phyloP scores from a whole-genome alignment of 192 early-diverging fungal species.

The Umbelopsis isabellina region DNA sequence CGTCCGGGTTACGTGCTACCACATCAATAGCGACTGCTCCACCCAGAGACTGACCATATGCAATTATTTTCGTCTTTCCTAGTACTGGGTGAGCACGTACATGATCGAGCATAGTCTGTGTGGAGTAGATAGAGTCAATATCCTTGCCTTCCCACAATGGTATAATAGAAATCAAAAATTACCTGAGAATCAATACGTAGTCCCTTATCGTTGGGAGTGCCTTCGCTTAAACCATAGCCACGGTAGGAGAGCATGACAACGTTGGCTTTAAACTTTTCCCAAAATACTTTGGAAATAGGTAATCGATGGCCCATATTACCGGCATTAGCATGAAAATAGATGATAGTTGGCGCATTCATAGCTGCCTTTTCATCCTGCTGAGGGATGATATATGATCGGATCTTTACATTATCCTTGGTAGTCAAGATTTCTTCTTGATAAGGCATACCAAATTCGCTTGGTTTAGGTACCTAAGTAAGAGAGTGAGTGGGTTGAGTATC shows the following conservation, averaged over 20 bases:
- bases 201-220: slow-evolving; percentile 81
- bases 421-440: slow-evolving; percentile 68
- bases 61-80: slow-evolving; percentile 76
- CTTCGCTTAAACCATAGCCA: slow-evolving; percentile 87
- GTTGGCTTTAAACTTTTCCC: slow-evolving; percentile 70
- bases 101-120: slow-evolving; percentile 80
- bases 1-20: slow-evolving; percentile 73
- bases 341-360: slow-evolving; percentile 67
- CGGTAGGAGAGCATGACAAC: slow-evolving; percentile 96
- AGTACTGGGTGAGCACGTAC: slow-evolving; percentile 73
- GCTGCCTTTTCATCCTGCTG: slow-evolving; percentile 56
- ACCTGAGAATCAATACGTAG: slow-evolving; percentile 85
- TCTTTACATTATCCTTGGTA: slow-evolving; percentile 80
- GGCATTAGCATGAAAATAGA: slow-evolving; percentile 81
- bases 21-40: slow-evolving; percentile 92
- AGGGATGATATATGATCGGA: slow-evolving; percentile 81
- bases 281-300: slow-evolving; percentile 80
- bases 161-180: neutral
- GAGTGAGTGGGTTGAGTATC: neutral
- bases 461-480: slow-evolving; percentile 61
- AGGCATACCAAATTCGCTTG: slow-evolving; percentile 69
- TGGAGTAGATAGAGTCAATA: neutral
- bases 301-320: slow-evolving; percentile 80
- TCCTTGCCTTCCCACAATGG: neutral
- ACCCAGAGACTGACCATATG: slow-evolving; percentile 94